A percentile compares a stretch with the other conserved stretches of the same genome.
These are phyloP conservation scores for Cardiospermum halicacabum DNA, from an alignment of 345 rosid genomes.

Conservation along the genomic window DNA sequence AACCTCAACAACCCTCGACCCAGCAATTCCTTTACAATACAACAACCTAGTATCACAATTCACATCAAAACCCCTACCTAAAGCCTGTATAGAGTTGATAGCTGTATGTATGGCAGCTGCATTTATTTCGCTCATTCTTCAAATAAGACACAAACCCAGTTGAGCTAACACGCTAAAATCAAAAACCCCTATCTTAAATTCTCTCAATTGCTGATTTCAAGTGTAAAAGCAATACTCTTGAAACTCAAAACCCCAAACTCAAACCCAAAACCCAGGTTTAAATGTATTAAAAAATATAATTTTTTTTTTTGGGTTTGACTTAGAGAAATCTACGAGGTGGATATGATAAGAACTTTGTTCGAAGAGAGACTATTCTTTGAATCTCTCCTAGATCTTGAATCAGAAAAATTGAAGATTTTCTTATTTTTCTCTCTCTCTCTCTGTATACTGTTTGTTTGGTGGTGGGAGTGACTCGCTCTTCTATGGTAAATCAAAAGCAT, in stretches of 20 bases:
- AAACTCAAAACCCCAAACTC: neutral
- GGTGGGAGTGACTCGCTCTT: neutral
- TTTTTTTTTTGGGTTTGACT: neutral
- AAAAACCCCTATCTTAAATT: slow-evolving; percentile 3
- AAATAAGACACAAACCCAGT: slow-evolving; percentile 12
- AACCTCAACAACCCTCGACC: slow-evolving; percentile 49
- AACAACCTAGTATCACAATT: slow-evolving; percentile 66
- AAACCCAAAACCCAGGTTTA: neutral
- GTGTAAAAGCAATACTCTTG: neutral
- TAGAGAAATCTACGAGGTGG: slow-evolving; percentile 1
- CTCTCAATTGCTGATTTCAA: neutral
- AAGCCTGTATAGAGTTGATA: slow-evolving; percentile 51
- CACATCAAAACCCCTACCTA: slow-evolving; percentile 74
- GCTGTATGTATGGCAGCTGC: slow-evolving; percentile 56
- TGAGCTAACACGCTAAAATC: neutral
- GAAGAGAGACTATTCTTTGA: neutral
- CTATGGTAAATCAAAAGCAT: slow-evolving; percentile 8
- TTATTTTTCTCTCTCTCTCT: neutral
- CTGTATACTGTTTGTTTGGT: neutral
- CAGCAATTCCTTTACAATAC: slow-evolving; percentile 63
- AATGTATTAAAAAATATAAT: no score
- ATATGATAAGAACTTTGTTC: no score
- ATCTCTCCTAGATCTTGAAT: slow-evolving; percentile 15
- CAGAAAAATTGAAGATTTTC: neutral
- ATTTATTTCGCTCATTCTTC: slow-evolving; percentile 35